phyloP scores from a whole-genome alignment of 2,329 filamentous ascomycete species.

The Periconia digitata region DNA sequence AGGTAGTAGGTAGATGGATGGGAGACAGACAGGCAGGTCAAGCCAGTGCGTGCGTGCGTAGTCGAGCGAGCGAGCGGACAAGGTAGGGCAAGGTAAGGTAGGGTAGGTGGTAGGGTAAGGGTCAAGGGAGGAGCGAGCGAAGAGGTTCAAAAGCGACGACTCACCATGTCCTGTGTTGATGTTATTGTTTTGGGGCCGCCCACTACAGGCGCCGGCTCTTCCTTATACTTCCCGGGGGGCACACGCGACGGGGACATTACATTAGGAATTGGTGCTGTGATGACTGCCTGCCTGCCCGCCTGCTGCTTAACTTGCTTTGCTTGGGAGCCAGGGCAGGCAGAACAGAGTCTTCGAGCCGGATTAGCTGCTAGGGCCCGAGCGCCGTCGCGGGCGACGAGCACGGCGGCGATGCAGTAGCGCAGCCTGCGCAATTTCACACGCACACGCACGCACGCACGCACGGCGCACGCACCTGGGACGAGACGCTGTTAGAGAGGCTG shows the following conservation, averaged over 20 bases:
- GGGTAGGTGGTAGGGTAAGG: conserved; percentile 22
- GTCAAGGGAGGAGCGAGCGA: not conserved
- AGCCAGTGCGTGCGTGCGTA: too few relatives aligned
- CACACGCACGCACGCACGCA: conserved; percentile 7
- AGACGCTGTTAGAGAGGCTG: too few relatives aligned
- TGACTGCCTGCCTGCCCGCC: conserved; percentile 30
- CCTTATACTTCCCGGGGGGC: conserved; percentile 47
- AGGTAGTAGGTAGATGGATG: too few relatives aligned
- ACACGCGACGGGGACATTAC: conserved; percentile 46
- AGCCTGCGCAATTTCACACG: conserved; percentile 40
- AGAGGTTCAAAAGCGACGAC: conserved; percentile 41
- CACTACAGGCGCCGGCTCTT: conserved; percentile 48
- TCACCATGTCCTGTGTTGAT: conserved; percentile 43
- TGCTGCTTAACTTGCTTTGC: too few relatives aligned
- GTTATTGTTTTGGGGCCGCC: conserved; percentile 13
- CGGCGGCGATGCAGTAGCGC: conserved; percentile 39
- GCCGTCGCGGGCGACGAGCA: conserved; percentile 29
- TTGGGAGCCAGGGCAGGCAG: conserved; percentile 1
- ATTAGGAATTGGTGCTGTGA: too few relatives aligned
- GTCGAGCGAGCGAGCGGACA: conserved; percentile 5
- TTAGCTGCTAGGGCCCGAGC: conserved; percentile 32
- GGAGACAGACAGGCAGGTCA: too few relatives aligned
- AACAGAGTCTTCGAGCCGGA: conserved; percentile 35
- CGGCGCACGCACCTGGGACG: too few relatives aligned
- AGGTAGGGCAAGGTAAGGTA: conserved; percentile 13